phyloP scores from a whole-genome alignment of 2,329 filamentous ascomycete genomes.

The Alternaria sp. region DNA sequence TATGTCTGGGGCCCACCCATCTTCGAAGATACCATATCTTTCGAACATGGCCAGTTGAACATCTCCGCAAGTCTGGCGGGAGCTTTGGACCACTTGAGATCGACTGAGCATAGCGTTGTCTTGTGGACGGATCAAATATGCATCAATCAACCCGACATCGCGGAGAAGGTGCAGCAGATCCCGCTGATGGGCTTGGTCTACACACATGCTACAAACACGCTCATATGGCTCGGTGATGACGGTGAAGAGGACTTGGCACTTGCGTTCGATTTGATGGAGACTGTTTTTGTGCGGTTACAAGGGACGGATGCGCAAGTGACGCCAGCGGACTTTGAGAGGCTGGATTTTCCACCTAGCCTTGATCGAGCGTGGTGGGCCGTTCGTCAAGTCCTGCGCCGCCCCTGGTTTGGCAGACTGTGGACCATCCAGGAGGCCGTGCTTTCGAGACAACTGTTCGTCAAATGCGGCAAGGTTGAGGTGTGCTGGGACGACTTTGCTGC shows the following conservation, averaged over 20 bases:
- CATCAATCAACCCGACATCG: slow-evolving; percentile 20
- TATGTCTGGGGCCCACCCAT: slow-evolving; percentile 30
- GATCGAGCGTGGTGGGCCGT: slow-evolving; percentile 23
- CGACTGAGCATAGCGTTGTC: slow-evolving; percentile 19
- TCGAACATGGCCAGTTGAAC: slow-evolving; percentile 9
- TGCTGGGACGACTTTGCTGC: slow-evolving; percentile 30
- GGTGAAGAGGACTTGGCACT: slow-evolving; percentile 15
- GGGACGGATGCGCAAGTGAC: slow-evolving; percentile 18
- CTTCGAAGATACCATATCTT: slow-evolving; percentile 18
- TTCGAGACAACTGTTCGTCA: slow-evolving; percentile 21
- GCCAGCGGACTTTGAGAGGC: slow-evolving; percentile 21
- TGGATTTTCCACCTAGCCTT: slow-evolving; percentile 15
- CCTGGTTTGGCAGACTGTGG: slow-evolving; percentile 34
- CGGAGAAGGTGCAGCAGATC: slow-evolving; percentile 34
- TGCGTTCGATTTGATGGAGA: slow-evolving; percentile 25
- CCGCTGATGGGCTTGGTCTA: slow-evolving; percentile 35
- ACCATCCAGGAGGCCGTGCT: slow-evolving; percentile 32
- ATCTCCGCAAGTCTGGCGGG: slow-evolving; percentile 26
- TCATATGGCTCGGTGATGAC: slow-evolving; percentile 37
- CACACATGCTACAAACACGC: slow-evolving; percentile 29
- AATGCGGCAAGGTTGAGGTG: slow-evolving; percentile 21
- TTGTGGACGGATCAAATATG: slow-evolving; percentile 33
- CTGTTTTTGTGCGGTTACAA: slow-evolving; percentile 17
- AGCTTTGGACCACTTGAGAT: slow-evolving; percentile 25
- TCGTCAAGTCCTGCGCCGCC: slow-evolving; percentile 18